A percentile compares a stretch with the other conserved stretches of the same genome.
Conservation (phyloP, 805 yeast species). For the Lipomyces lipofer region DNA sequence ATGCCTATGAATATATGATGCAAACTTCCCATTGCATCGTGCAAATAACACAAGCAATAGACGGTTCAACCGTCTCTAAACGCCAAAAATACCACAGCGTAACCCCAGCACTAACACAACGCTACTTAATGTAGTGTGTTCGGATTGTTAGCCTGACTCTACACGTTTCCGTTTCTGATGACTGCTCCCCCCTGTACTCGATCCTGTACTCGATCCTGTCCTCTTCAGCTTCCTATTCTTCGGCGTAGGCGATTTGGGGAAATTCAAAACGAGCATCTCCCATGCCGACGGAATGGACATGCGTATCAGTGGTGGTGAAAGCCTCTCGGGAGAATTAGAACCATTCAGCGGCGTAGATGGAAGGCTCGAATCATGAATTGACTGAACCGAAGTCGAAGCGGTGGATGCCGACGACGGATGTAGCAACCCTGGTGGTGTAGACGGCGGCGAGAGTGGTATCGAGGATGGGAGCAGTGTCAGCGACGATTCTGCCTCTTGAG, state of each 20-base stretch:
- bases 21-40: too few species aligned
- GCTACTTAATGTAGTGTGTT: too few species aligned
- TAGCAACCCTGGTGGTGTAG: neutral
- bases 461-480: neutral
- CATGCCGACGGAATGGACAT: constrained; percentile 14
- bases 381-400: neutral
- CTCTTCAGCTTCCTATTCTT: neutral
- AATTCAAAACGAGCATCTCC: neutral
- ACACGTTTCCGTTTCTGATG: constrained; percentile 10
- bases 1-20: too few species aligned
- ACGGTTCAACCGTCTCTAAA: too few species aligned
- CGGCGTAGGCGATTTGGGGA: constrained; percentile 18
- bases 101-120: too few species aligned
- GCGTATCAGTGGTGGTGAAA: constrained; percentile 22
- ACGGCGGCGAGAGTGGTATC: neutral
- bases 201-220: neutral
- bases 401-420: neutral
- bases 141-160: too few species aligned
- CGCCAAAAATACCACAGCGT: too few species aligned
- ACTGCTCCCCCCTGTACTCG: neutral
- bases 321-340: too few species aligned
- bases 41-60: too few species aligned
- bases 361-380: neutral
- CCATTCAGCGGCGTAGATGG: constrained; percentile 3
- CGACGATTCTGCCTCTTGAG: too few species aligned